phyloP scores from a whole-genome alignment of 2,329 filamentous ascomycete species.

The Arthrobotrys entomopaga region DNA sequence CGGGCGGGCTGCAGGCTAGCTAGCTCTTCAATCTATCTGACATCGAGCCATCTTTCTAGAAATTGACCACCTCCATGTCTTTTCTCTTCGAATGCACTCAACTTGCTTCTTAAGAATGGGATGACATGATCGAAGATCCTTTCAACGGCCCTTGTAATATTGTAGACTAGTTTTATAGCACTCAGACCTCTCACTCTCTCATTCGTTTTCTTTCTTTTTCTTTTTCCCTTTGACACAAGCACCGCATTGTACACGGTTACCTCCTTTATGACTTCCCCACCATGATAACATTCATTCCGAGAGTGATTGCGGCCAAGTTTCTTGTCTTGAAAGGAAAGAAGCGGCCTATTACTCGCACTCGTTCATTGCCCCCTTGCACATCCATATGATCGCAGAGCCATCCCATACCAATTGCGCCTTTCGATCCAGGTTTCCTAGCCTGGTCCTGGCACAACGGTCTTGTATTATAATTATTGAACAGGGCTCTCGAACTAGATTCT shows the following conservation, averaged over 20 bases:
- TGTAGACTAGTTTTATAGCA: constrained; percentile 1
- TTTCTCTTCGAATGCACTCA: not conserved
- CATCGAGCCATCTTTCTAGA: constrained; percentile 29
- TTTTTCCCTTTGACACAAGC: constrained; percentile 42
- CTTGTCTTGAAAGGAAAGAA: constrained; percentile 42
- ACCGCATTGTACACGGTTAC: constrained; percentile 53
- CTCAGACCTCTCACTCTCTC: too few species aligned
- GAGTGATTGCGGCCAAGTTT: constrained; percentile 33
- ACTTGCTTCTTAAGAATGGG: constrained; percentile 31
- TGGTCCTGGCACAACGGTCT: constrained; percentile 20
- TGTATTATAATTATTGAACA: constrained; percentile 34
- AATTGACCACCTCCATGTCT: constrained; percentile 4
- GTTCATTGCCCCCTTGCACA: constrained; percentile 20
- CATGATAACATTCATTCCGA: constrained; percentile 33
- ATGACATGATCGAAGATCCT: constrained; percentile 48
- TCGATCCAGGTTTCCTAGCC: constrained; percentile 14
- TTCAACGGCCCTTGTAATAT: constrained; percentile 40
- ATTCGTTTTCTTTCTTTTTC: constrained; percentile 3
- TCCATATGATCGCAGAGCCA: constrained; percentile 32
- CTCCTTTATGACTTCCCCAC: constrained; percentile 46
- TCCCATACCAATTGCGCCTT: constrained; percentile 27
- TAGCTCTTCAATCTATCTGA: constrained; percentile 12
- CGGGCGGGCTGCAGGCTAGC: constrained; percentile 9
- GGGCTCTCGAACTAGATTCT: constrained; percentile 22
- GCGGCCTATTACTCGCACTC: constrained; percentile 39